Evolutionary conservation across 2,329 filamentous ascomycete species (phyloP).

Genomic region (Drechslera avenae): DNA sequence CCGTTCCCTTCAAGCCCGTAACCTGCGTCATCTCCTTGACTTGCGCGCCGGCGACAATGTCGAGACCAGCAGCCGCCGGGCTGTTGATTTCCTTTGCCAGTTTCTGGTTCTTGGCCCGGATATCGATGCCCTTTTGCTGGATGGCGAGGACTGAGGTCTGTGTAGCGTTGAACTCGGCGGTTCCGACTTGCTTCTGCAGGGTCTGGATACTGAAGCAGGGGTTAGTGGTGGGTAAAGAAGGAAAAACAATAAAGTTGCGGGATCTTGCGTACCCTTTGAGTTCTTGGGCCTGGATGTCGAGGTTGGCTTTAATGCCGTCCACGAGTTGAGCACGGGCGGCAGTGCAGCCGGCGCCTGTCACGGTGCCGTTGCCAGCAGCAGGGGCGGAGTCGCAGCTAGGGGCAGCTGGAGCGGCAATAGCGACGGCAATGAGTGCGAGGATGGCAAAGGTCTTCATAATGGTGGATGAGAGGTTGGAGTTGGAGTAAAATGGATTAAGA

Average conservation of each 20-base stretch:
- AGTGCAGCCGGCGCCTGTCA: neutral
- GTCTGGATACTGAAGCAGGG: conserved; percentile 12
- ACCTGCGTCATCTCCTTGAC: conserved; percentile 22
- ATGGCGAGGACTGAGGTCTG: conserved; percentile 10
- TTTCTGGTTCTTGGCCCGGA: conserved; percentile 27
- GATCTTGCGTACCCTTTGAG: conserved; percentile 18
- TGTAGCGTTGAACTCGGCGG: neutral
- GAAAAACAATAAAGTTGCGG: accelerated
- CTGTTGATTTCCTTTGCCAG: conserved; percentile 24
- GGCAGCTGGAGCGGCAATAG: neutral
- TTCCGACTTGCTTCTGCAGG: conserved; percentile 8
- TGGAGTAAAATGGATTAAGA: neutral
- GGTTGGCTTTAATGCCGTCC: conserved; percentile 25
- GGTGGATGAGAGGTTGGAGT: neutral
- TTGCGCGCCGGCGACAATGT: conserved; percentile 22
- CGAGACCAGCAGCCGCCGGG: conserved; percentile 20
- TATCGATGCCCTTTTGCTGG: conserved; percentile 24
- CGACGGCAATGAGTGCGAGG: conserved; percentile 2
- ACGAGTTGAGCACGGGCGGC: conserved; percentile 8
- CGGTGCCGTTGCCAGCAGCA: neutral
- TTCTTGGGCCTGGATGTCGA: conserved; percentile 30
- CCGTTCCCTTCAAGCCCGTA: conserved; percentile 10
- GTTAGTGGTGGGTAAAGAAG: neutral
- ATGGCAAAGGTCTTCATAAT: conserved; percentile 17
- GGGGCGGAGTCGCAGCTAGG: neutral